These are phyloP conservation scores for Magnaporthiopsis rhizophila DNA, from an alignment of 2,329 filamentous ascomycete genomes.

Conservation along the genomic window DNA sequence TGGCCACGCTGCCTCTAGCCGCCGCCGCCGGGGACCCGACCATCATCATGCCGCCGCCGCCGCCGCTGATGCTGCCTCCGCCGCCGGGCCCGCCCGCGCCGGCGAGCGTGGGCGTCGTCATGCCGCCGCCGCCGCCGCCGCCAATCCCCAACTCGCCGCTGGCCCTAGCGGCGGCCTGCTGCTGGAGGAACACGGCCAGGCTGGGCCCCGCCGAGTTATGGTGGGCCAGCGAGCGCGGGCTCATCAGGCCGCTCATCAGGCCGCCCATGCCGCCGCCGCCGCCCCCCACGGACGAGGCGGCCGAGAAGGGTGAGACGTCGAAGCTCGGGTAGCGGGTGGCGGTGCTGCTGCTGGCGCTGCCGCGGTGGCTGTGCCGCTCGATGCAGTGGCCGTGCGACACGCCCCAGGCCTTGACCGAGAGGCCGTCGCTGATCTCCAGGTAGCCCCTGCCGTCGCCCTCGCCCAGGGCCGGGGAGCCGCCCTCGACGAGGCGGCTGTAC, in stretches of 20 bases:
- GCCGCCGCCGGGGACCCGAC: background rate
- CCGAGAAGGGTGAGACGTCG: slow-evolving; percentile 26
- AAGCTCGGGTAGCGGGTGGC: slow-evolving; percentile 42
- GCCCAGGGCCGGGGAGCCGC: slow-evolving; percentile 76
- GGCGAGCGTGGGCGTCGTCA: slow-evolving; percentile 2
- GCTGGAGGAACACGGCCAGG: slow-evolving; percentile 15
- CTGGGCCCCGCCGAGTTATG: slow-evolving; percentile 17
- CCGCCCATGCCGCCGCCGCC: background rate
- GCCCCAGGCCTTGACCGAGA: slow-evolving; percentile 81
- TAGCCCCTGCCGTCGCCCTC: slow-evolving; percentile 76
- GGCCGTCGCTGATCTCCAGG: slow-evolving; percentile 76
- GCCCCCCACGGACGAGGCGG: slow-evolving; percentile 9
- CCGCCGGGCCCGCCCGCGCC: background rate
- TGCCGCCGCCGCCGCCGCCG: too few species aligned
- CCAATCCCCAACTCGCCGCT: background rate
- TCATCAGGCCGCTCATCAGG: slow-evolving; percentile 13
- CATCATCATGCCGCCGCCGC: too few species aligned
- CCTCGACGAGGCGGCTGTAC: slow-evolving; percentile 81
- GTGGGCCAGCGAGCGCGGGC: slow-evolving; percentile 19
- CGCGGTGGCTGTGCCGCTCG: slow-evolving; percentile 60
- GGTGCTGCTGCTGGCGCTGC: slow-evolving; percentile 40
- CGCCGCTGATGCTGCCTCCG: background rate
- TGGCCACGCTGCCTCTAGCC: background rate
- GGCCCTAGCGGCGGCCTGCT: slow-evolving; percentile 8
- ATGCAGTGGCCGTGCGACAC: slow-evolving; percentile 89